These are phyloP conservation scores for Boletus huronensis DNA, from an alignment of 768 basidiomycete genomes.

Conservation along the genomic window DNA sequence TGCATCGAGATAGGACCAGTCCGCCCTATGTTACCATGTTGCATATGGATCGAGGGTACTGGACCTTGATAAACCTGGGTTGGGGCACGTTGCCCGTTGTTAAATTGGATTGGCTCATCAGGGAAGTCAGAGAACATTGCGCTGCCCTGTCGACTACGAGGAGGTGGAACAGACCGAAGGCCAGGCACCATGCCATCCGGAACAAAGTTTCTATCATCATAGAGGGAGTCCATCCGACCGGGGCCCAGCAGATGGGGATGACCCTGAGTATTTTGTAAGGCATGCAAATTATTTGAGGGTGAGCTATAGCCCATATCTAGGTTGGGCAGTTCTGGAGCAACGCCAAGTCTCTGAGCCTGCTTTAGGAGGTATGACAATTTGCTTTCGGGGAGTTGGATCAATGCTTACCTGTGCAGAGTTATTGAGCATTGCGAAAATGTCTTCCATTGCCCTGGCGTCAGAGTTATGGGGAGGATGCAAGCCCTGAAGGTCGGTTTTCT, in stretches of 20 bases:
- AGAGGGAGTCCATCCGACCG: slow-evolving; percentile 59
- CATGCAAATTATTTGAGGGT: slow-evolving; percentile 32
- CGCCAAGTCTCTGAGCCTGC: slow-evolving; percentile 29
- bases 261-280: slow-evolving; percentile 41
- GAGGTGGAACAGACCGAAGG: slow-evolving; percentile 61
- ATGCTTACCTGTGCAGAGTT: slow-evolving; percentile 67
- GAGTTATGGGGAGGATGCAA: slow-evolving; percentile 37
- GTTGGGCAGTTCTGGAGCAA: slow-evolving; percentile 21
- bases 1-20: slow-evolving; percentile 55
- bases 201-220: slow-evolving; percentile 76
- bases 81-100: slow-evolving; percentile 51
- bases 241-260: slow-evolving; percentile 39
- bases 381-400: not conserved
- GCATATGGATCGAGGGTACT: slow-evolving; percentile 46
- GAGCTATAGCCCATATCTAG: slow-evolving; percentile 26
- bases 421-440: slow-evolving; percentile 77
- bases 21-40: slow-evolving; percentile 49
- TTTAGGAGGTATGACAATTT: slow-evolving; percentile 6
- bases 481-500: slow-evolving; percentile 43
- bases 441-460: slow-evolving; percentile 68
- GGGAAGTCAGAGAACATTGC: slow-evolving; percentile 54
- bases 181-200: slow-evolving; percentile 87
- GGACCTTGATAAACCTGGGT: slow-evolving; percentile 57
- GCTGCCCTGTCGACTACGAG: slow-evolving; percentile 55
- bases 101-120: slow-evolving; percentile 65